Conservation (phyloP, 1,139 yeast genomes). For the Taphrina betulina region DNA sequence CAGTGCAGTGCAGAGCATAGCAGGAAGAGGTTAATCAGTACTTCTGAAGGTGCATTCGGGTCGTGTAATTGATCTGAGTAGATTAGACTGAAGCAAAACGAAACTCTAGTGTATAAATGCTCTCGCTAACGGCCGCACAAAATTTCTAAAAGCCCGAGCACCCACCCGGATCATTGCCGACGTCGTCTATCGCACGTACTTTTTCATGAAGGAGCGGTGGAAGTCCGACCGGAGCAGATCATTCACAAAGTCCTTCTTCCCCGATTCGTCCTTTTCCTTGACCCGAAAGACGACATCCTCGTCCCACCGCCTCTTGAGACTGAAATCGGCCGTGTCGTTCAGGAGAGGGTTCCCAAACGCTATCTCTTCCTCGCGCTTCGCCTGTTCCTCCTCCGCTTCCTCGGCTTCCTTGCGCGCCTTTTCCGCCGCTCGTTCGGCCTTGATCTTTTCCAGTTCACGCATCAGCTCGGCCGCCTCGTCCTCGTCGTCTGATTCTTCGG, state of each 20-base stretch:
- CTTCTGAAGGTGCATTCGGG: too few species aligned
- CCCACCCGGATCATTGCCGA: too few species aligned
- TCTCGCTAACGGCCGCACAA: too few species aligned
- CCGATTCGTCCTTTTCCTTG: constrained; percentile 43
- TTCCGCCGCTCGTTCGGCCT: constrained; percentile 49
- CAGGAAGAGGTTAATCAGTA: too few species aligned
- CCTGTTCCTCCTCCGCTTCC: constrained; percentile 43
- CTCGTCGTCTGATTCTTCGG: constrained; percentile 40
- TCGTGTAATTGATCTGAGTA: too few species aligned
- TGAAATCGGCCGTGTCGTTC: constrained; percentile 39
- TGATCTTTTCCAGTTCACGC: constrained; percentile 57
- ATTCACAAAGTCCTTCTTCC: constrained; percentile 53
- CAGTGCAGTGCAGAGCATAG: too few species aligned
- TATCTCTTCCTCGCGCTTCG: constrained; percentile 45
- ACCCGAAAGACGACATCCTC: constrained; percentile 53
- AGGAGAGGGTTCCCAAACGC: constrained; percentile 52
- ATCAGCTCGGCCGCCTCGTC: constrained; percentile 49
- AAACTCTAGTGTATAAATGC: too few species aligned
- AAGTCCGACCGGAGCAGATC: constrained; percentile 67
- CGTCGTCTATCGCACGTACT: constrained; percentile 53
- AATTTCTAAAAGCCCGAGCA: too few species aligned
- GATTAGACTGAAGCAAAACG: too few species aligned
- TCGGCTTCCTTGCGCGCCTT: constrained; percentile 44
- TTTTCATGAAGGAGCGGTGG: constrained; percentile 68
- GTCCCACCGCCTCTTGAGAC: constrained; percentile 48